Evolutionary conservation across 139 green algal genomes (phyloP), one percentile per base, ranked within the genome.

Genomic region (Picochlorum sp.): DNA sequence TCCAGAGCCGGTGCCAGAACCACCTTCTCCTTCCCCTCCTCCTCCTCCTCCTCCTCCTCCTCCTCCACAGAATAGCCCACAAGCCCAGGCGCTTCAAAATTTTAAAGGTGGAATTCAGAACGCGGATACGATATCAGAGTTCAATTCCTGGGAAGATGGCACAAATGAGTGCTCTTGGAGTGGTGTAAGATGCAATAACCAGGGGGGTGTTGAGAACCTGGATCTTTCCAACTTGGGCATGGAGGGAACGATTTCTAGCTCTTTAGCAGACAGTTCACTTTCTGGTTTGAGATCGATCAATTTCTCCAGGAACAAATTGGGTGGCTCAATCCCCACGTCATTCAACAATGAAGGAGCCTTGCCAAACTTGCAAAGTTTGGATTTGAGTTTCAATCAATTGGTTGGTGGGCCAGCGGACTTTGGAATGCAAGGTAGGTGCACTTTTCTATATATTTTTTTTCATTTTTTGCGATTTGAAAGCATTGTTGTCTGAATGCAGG

Each of bases 301-400:
- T 30, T 65, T 65, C 1, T 30, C 21, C 15, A 56, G 57, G 6
- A 65, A 65, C 20, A 26, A 52, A 9, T 9, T 65, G n/a, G 20
- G 18, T 15, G 58, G 26, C 13, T 30, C 20, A 18, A 30, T 81
- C 26, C 56, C 56, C 44, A 46, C 15, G 4, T 45, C 56, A 2
- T 46, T 47, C 51, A 59, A 59, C 26, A 23, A 32, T 9, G n/a
- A 4, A 18, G 23, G 21, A 28, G 58, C 23, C 18, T 26, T 65
- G n/a, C 58, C 58, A n/a, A 26, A 65, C n/a, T 52, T 65, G 58
- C 41, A n/a, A 32, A 58, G 13, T 20, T 58, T 65, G 21, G 23
- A 50, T 52, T 59, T 65, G 20, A 52, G 41, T n/a, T 28, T 15
- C 15, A 65, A 65, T 32, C 15, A 26, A 18, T 32, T 65, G 23